Evolutionary conservation across 73 alveolate species (phyloP), one percentile per base, ranked within the genome.

Genomic region (Stentor roeselii): DNA sequence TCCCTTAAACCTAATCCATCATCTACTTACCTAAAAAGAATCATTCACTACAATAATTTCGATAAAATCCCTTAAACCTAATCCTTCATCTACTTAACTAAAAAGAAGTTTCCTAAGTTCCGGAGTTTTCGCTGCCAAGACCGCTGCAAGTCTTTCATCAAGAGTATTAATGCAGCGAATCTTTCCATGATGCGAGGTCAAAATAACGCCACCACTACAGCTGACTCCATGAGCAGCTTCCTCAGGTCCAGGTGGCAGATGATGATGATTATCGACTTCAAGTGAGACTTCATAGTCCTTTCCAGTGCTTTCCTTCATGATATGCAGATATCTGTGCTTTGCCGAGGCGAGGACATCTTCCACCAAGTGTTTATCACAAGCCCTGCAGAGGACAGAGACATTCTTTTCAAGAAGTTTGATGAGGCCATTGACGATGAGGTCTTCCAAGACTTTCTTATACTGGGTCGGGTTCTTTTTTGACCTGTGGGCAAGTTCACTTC

Each of bases 101-200:
- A 86, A 89, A 38, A 89, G 82, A 11, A 82, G 42, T 42, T 59
- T 82, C 80, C 95, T 89, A 61, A 90, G 82, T 61, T 60, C 84
- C n/a, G 96, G 93, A 59, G 75, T 67, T 32, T 83, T 42, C 39
- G 75, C 89, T 77, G 83, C 91, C 84, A 82, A 78, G 40, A 42
- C 84, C 32, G 84, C 60, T 39, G 59, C 77, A 15, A 90, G 88
- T 84, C 96, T 88, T 14, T 90, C 96, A 88, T 90, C 93, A 30
- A 90, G 74, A 15, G 96, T 90, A 84, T 90, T 90, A 4, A 90
- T 87, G 78, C 93, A 88, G 3, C 91, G 88, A 59, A 88, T 90
- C 75, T 87, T 83, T 0, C 93, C 93, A 75, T 78, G 78, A 40
- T 85, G 76, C 15, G 93, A 83, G 58, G 87, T 92, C 3, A 90